These are phyloP conservation scores for Xerocomus cyaneibrunnescens DNA, from an alignment of 1,284 basidiomycete genomes.

Conservation along the genomic window DNA sequence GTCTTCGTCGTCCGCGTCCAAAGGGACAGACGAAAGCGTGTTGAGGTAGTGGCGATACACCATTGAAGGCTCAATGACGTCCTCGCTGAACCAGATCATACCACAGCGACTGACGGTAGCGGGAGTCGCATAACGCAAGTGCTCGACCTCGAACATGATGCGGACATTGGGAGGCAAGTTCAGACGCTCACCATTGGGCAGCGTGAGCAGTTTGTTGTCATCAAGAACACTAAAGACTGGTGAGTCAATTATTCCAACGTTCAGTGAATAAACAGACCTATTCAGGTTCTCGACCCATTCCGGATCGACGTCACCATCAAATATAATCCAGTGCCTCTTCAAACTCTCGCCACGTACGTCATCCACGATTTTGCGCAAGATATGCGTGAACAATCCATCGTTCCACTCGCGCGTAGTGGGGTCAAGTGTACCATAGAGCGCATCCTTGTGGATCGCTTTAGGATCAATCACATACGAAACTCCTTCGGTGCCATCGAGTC, in stretches of 20 bases:
- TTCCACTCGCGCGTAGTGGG: slow-evolving; percentile 99
- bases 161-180: slow-evolving; percentile 96
- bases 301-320: slow-evolving; percentile 99
- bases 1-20: slow-evolving; percentile 93
- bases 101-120: slow-evolving; percentile 99
- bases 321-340: slow-evolving; percentile 99
- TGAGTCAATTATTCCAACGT: slow-evolving; percentile 9
- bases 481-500: slow-evolving; percentile 90
- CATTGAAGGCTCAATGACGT: slow-evolving; percentile 90
- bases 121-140: slow-evolving; percentile 94
- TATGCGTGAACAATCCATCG: slow-evolving; percentile 97
- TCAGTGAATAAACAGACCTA: slow-evolving; percentile 57
- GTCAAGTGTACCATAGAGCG: slow-evolving; percentile 96
- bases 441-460: slow-evolving; percentile 99
- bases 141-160: slow-evolving; percentile 99
- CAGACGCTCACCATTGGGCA: slow-evolving; percentile 98
- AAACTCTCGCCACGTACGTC: slow-evolving; percentile 97
- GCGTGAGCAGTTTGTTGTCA: slow-evolving; percentile 96
- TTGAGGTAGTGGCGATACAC: slow-evolving; percentile 89
- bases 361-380: slow-evolving; percentile 96
- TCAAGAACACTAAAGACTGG: slow-evolving; percentile 79
- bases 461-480: slow-evolving; percentile 98
- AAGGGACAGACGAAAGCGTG: slow-evolving; percentile 71
- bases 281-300: slow-evolving; percentile 99
- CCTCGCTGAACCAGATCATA: slow-evolving; percentile 99